Conservation (phyloP, 1,284 basidiomycete genomes). For the Abortiporus biennis region DNA sequence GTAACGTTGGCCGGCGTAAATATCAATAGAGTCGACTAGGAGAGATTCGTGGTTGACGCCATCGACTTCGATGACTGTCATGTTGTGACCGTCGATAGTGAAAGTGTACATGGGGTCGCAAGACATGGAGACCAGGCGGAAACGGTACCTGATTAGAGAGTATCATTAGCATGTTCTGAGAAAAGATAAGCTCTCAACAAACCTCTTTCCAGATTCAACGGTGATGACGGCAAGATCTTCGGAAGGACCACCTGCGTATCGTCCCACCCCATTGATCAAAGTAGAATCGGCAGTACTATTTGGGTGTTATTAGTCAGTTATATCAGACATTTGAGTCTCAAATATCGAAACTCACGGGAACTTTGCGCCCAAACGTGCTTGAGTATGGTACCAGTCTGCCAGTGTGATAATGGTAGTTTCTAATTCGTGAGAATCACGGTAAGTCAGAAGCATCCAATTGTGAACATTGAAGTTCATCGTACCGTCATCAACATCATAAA, state of each 20-base stretch:
- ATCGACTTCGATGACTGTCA: constrained; percentile 31
- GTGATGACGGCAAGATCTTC: constrained; percentile 25
- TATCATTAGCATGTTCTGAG: not conserved
- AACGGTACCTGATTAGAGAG: constrained; percentile 14
- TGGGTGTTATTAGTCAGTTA: not conserved
- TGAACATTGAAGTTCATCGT: not conserved
- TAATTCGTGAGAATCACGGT: constrained; percentile 8
- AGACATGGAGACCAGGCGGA: constrained; percentile 38
- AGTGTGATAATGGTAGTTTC: constrained; percentile 18
- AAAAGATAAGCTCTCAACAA: not conserved
- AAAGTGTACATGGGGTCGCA: constrained; percentile 25
- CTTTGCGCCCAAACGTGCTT: constrained; percentile 3
- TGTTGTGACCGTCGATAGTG: constrained; percentile 27
- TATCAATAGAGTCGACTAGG: constrained; percentile 27
- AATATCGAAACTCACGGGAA: constrained; percentile 1
- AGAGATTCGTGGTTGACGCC: constrained; percentile 24
- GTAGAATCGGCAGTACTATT: constrained; percentile 21
- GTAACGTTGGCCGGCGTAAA: constrained; percentile 31
- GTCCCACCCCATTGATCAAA: constrained; percentile 46
- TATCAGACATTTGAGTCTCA: not conserved
- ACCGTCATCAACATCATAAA: constrained; percentile 36
- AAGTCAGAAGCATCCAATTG: no score
- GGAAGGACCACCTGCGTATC: constrained; percentile 18
- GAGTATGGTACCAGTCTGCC: constrained; percentile 16
- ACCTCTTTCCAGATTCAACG: constrained; percentile 28